Base-by-base conservation (phyloP, 2,329 filamentous ascomycete genomes). In the Bimuria novae-zelandiae region DNA sequence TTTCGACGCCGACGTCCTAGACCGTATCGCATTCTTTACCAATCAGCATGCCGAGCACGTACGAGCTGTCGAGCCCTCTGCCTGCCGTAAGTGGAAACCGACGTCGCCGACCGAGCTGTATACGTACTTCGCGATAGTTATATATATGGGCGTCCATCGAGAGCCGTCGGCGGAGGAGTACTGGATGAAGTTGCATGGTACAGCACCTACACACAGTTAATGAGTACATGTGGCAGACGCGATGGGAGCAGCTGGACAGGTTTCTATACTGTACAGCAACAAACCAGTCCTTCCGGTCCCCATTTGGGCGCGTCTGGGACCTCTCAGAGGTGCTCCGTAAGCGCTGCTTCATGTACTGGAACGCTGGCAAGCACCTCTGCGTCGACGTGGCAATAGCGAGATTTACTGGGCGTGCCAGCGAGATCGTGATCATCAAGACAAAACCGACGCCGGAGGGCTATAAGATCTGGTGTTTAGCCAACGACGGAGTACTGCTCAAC, bases 281-380 rank as follows among this genome's bases (percentile, higher is more conserved):
- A 11, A 17, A 17, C 8, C 33, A 47, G 33, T 16, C 4, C 33
- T 47, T 36, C 16, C 4, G n/a, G 6, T 16, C 4, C 4, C 29
- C 30, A 4, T 47, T 47, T 37, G 44, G 44, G 25, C 44, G 44
- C 19, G 6, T 47, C 12, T 47, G 44, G 44, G 44, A 37, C 5
- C 19, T 37, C 22, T 47, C 30, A 4, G 17, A 47, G 33, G 17
- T 16, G 12, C 10, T 47, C 3, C 19, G 44, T 10, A 17, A 35
- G 29, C 30, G 44, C 5, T 6, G 30, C 4, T 21, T 25, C 3
- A 21, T 14, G 44, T 47, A 47, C 32, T 47, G 22, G 30, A n/a
- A 8, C 3, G 25, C 33, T 11, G 44, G 44, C 7, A 37, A n/a
- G 7, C 33, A 47, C 21, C 32, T 47, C 33, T 47, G 32, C 27